Base-by-base conservation (phyloP, 169 alveolate species). In the Theileria orientalis region DNA sequence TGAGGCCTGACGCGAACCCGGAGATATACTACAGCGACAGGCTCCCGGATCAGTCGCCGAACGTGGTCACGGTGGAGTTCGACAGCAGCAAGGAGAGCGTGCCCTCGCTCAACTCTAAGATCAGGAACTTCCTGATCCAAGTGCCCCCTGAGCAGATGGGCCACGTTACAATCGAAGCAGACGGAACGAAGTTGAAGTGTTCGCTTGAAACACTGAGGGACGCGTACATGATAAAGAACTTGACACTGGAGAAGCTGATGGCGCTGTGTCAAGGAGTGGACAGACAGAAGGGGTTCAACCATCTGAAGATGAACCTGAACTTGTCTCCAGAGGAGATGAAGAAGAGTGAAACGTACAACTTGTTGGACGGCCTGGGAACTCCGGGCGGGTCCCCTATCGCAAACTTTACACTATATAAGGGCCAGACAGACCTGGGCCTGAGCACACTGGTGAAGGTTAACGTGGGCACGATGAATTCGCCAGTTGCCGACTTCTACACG, bases 401-500 rank as follows among this genome's bases (percentile, higher is more conserved):
- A 52, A 32, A 71, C 64, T 79, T 79, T 37, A 79, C 87, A 14
- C 68, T 79, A 49, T 72, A 79, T 51, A 79, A 79, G 25, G 87
- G 87, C 23, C 87, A 67, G 25, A 62, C 59, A 49, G 79, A 79
- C 30, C 25, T 79, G 37, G 87, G 87, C 23, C 52, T 79, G 16
- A 40, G 73, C 30, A 68, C 87, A 23, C 35, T 69, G n/a, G 73
- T 79, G 21, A 74, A 74, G 42, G 69, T 79, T 21, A 72, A 77
- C 23, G 51, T 72, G 44, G 87, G 87, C 30, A 42, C 87, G n/a
- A 77, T 79, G 47, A 79, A 79, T 19, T 72, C 84, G 19, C 84
- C 87, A 2, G 63, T 79, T 19, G 59, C 52, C 64, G 87, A 79
- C n/a, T 71, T 79, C 71, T 37, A 79, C 46, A 21, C 76, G n/a